Evolutionary conservation across 2,329 filamentous ascomycete genomes (phyloP).

Genomic region (Sporothrix mexicana): DNA sequence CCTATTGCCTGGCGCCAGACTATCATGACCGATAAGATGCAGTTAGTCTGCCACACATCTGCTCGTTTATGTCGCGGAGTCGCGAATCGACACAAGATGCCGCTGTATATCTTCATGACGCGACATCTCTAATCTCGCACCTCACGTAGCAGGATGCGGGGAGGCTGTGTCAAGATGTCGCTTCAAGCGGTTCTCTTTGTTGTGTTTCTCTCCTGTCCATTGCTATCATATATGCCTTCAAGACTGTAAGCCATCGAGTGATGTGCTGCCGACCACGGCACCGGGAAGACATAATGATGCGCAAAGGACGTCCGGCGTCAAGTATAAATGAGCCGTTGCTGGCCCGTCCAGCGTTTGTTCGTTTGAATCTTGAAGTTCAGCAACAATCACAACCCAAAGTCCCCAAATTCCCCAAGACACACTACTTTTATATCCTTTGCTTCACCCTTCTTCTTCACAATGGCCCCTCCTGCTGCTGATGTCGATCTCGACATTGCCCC

Average conservation of each 20-base stretch:
- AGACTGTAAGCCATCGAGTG: neutral
- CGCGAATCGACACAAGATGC: slow-evolving; percentile 3
- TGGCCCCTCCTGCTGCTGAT: slow-evolving; percentile 43
- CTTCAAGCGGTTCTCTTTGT: neutral
- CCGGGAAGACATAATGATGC: neutral
- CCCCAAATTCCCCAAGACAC: neutral
- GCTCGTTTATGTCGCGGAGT: neutral
- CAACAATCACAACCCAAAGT: neutral
- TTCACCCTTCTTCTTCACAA: slow-evolving; percentile 30
- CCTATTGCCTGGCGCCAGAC: neutral
- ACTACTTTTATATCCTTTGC: neutral
- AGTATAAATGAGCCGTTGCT: slow-evolving; percentile 23
- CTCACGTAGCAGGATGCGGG: slow-evolving; percentile 26
- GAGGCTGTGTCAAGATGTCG: neutral
- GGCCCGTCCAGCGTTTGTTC: neutral
- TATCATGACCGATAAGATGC: slow-evolving; percentile 24
- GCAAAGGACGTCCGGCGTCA: neutral
- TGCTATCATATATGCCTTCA: neutral
- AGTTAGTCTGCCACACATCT: slow-evolving; percentile 1
- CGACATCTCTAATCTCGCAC: slow-evolving; percentile 26
- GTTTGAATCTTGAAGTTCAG: neutral
- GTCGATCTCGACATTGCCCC: slow-evolving; percentile 39
- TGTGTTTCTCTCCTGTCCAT: neutral
- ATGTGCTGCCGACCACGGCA: slow-evolving; percentile 30
- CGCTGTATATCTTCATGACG: slow-evolving; percentile 13